phyloP scores from a whole-genome alignment of 768 basidiomycete genomes.

The Cubamyces lactineus region DNA sequence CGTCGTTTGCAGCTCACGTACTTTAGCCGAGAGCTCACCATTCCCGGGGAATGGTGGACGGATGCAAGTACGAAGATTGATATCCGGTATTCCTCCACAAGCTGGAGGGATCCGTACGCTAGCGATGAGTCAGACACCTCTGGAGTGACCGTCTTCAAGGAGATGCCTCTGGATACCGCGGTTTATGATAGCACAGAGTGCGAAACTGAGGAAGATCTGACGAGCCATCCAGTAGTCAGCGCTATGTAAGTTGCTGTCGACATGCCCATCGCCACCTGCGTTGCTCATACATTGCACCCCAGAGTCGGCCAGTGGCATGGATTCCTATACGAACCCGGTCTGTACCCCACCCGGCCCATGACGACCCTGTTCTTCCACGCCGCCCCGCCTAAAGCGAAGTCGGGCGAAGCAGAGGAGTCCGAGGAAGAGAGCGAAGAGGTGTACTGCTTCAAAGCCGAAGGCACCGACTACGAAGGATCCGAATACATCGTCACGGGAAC shows the following conservation, averaged over 20 bases:
- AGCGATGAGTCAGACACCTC: too few relatives aligned
- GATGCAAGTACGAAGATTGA: too few relatives aligned
- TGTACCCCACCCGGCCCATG: slow-evolving; percentile 2
- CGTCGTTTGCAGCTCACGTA: neutral
- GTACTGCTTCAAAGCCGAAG: neutral
- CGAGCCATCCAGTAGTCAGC: neutral
- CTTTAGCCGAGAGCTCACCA: neutral
- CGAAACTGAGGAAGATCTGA: slow-evolving; percentile 4
- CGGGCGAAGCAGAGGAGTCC: too few relatives aligned
- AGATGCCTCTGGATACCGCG: neutral
- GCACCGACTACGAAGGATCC: neutral
- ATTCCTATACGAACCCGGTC: neutral
- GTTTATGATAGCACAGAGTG: slow-evolving; percentile 1
- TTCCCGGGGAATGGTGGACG: neutral
- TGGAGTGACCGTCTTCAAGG: neutral
- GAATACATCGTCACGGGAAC: neutral
- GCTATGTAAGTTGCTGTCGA: neutral
- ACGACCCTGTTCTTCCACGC: neutral
- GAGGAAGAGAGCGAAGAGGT: neutral
- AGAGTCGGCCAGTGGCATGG: slow-evolving; percentile 10
- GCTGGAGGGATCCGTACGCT: too few relatives aligned
- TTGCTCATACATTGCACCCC: too few relatives aligned
- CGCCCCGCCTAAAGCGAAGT: too few relatives aligned
- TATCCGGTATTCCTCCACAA: too few relatives aligned
- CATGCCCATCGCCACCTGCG: too few relatives aligned